Base-by-base conservation (phyloP, 1,139 yeast genomes). In the Kazachstania sp. region DNA sequence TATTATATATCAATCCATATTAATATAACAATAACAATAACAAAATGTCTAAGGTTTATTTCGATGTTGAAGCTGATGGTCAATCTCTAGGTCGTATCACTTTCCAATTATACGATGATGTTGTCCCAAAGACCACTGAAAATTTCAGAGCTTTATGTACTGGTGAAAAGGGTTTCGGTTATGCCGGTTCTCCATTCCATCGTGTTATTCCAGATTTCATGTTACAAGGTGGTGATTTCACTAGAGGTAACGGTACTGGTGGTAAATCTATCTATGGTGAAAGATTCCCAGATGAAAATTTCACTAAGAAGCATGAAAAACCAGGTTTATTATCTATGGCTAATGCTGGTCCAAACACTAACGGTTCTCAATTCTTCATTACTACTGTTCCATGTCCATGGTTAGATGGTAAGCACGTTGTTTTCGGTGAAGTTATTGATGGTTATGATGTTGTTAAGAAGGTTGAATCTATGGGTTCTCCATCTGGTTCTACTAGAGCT, bases 171-270 rank as follows among this genome's bases (percentile, higher is more conserved):
- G 97, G 97, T 54, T 90, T 77, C 70, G 97, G 97, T 64, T 90
- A 83, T 81, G 82, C 84, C 66, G 81, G 79, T 63, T 88, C 97
- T 49, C 73, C 82, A 61, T 92, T 92, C 95, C 98, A 92, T 90
- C 83, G 98, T 76, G 95, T 92, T 61, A 92, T 92, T 66, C 97
- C 97, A 62, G 83, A 86, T 67, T 92, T 92, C 81, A 92, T 92
- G 98, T 79, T 90, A 71, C 98, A 92, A 77, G 97, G 97, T 74
- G 98, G 98, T 81, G 97, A 88, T 73, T 86, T 88, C 82, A 88
- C 92, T 72, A 75, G 80, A 69, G 86, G 86, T 69, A 83, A 85
- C 75, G 97, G 98, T 72, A 86, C 95, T 63, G 98, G 97, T 72
- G 98, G 98, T 72, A 88, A 88, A 78, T 87, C 97, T 62, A 92